These are phyloP conservation scores for Aspergillus sparsus DNA, from an alignment of 495 filamentous ascomycete genomes.

Conservation along the genomic window DNA sequence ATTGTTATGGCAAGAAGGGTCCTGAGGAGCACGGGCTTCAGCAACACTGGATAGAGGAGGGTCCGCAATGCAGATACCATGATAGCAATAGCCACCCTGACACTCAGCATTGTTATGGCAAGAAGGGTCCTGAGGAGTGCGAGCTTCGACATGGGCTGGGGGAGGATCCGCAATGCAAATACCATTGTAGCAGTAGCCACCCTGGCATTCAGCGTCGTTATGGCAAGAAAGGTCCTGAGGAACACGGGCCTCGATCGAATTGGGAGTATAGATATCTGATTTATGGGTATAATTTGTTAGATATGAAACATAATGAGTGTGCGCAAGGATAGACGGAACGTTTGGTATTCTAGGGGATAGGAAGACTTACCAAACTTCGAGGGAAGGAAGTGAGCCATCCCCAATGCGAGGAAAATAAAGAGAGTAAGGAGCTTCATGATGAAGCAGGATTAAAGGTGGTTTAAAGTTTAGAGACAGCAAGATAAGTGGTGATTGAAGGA, in stretches of 20 bases:
- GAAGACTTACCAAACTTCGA: background rate
- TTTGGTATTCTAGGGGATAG: background rate
- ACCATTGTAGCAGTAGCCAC: slow-evolving; percentile 8
- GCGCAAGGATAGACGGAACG: background rate
- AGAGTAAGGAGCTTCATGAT: slow-evolving; percentile 6
- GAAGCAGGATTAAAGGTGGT: background rate
- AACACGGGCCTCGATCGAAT: background rate
- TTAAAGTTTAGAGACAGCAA: background rate
- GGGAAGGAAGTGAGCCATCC: background rate
- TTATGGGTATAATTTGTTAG: background rate
- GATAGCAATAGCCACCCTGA: too few species aligned
- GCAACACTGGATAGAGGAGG: background rate
- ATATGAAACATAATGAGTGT: background rate
- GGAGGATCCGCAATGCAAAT: slow-evolving; percentile 10
- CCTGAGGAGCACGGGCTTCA: background rate
- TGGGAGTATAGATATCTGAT: background rate
- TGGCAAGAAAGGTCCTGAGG: slow-evolving; percentile 4
- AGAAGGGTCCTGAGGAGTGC: too few species aligned
- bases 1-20: slow-evolving; percentile 1
- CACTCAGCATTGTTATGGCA: too few species aligned
- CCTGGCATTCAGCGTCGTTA: background rate
- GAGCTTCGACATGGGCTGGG: too few species aligned
- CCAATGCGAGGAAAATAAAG: background rate
- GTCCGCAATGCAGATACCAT: too few species aligned
- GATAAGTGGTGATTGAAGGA: background rate